Evolutionary conservation across 2,329 filamentous ascomycete species (phyloP).

Genomic region (Alternaria ethzedia): DNA sequence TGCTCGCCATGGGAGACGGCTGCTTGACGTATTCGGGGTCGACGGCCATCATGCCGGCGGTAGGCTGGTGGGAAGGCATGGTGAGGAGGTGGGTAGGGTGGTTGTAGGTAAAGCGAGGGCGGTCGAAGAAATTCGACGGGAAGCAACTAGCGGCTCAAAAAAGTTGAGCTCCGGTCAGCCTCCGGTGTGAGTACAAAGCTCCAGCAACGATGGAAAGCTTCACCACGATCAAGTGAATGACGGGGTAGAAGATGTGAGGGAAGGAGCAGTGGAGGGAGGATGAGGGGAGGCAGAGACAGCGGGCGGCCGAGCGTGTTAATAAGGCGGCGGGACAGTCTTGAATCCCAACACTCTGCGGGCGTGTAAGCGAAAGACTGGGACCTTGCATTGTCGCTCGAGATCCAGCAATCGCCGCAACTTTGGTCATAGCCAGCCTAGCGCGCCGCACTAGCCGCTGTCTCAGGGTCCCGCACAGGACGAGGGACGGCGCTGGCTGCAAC

Average conservation of each 20-base stretch:
- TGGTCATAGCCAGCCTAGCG: conserved; percentile 26
- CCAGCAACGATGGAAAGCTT: conserved; percentile 26
- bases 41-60: conserved; percentile 55
- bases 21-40: conserved; percentile 57
- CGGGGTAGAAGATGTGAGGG: conserved; percentile 27
- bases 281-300: conserved; percentile 11
- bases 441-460: conserved; percentile 25
- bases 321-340: conserved; percentile 17
- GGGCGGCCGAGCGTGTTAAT: conserved; percentile 9
- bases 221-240: conserved; percentile 29
- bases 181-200: conserved; percentile 13
- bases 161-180: conserved; percentile 23
- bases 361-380: conserved; percentile 41
- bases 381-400: conserved; percentile 40
- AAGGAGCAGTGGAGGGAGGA: conserved; percentile 19
- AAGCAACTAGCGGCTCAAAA: conserved; percentile 24
- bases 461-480: conserved; percentile 25
- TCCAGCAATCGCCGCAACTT: conserved; percentile 28
- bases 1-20: conserved; percentile 56
- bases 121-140: conserved; percentile 7
- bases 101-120: conserved; percentile 21
- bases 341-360: conserved; percentile 28
- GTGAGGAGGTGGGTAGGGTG: conserved; percentile 9
- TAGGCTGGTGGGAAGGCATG: conserved; percentile 62
- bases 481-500: conserved; percentile 21